phyloP scores from a whole-genome alignment of 2,329 filamentous ascomycete genomes.

The Escovopsis weberi region DNA sequence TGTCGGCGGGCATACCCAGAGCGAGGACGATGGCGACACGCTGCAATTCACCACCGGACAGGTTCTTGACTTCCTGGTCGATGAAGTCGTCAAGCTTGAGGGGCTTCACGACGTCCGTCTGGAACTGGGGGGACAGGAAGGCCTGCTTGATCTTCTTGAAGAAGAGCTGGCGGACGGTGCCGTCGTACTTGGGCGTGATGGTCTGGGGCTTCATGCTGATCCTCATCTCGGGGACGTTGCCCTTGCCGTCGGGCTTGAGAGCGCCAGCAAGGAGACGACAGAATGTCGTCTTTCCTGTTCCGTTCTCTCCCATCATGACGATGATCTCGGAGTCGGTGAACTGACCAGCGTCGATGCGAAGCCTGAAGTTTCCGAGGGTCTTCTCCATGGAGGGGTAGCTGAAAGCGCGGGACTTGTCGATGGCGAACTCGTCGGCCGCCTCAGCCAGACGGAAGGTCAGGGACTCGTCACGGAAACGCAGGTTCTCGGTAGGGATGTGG shows the following conservation, averaged over 20 bases:
- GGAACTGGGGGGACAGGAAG: conserved; percentile 94
- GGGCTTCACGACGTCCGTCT: conserved; percentile 99
- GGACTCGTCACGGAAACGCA: conserved; percentile 95
- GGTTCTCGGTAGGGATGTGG: conserved; percentile 93
- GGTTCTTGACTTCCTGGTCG: conserved; percentile 96
- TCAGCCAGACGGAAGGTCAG: conserved; percentile 91
- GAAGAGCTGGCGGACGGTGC: conserved; percentile 93
- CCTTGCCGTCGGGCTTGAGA: conserved; percentile 71
- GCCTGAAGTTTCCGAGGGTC: conserved; percentile 76
- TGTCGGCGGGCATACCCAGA: conserved; percentile 90
- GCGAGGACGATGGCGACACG: conserved; percentile 95
- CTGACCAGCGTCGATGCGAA: conserved; percentile 64
- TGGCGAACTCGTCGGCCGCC: conserved; percentile 72
- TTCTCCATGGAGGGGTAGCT: conserved; percentile 84
- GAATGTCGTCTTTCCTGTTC: conserved; percentile 98
- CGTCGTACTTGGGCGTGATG: conserved; percentile 95
- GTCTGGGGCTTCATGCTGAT: conserved; percentile 99
- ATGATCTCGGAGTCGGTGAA: conserved; percentile 98
- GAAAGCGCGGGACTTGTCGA: conserved; percentile 75
- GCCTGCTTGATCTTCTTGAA: conserved; percentile 99
- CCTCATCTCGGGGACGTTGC: conserved; percentile 79
- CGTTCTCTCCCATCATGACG: conserved; percentile 99
- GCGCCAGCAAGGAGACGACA: conserved; percentile 90
- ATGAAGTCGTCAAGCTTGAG: conserved; percentile 98
- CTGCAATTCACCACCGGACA: conserved; percentile 98